phyloP scores from a whole-genome alignment of 2,329 filamentous ascomycete genomes.

The Sarocladium kiliense region DNA sequence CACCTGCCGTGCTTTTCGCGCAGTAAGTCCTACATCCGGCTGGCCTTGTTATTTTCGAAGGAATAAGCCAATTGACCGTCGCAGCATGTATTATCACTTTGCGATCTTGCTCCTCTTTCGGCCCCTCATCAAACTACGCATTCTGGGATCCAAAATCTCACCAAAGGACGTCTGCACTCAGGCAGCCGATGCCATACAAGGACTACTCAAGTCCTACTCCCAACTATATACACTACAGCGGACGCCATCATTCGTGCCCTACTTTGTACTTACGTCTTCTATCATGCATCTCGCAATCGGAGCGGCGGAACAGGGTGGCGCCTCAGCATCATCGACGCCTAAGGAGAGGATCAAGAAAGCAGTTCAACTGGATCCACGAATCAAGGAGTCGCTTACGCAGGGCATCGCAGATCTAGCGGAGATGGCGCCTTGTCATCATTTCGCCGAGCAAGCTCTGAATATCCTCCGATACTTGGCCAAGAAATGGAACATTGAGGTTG shows the following conservation, averaged over 20 bases:
- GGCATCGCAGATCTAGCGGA: constrained; percentile 54
- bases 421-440: constrained; percentile 57
- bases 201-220: constrained; percentile 50
- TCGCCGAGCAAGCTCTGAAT: constrained; percentile 55
- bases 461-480: constrained; percentile 53
- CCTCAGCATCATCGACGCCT: neutral
- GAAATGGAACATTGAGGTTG: constrained; percentile 54
- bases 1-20: constrained; percentile 66
- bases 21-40: constrained; percentile 51
- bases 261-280: constrained; percentile 56
- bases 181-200: constrained; percentile 54
- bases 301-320: neutral
- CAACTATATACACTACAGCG: constrained; percentile 53
- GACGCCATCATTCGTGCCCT: constrained; percentile 56
- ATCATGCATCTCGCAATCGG: constrained; percentile 54
- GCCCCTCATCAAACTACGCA: constrained; percentile 60
- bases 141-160: constrained; percentile 57
- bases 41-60: constrained; percentile 11
- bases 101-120: constrained; percentile 69
- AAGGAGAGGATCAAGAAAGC: constrained; percentile 23
- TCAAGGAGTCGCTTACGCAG: constrained; percentile 41
- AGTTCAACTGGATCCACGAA: constrained; percentile 31
- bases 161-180: constrained; percentile 63
- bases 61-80: neutral
- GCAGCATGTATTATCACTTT: constrained; percentile 66